These are phyloP conservation scores for Annulohypoxylon maeteangense DNA, from an alignment of 495 filamentous ascomycete genomes.

Conservation along the genomic window DNA sequence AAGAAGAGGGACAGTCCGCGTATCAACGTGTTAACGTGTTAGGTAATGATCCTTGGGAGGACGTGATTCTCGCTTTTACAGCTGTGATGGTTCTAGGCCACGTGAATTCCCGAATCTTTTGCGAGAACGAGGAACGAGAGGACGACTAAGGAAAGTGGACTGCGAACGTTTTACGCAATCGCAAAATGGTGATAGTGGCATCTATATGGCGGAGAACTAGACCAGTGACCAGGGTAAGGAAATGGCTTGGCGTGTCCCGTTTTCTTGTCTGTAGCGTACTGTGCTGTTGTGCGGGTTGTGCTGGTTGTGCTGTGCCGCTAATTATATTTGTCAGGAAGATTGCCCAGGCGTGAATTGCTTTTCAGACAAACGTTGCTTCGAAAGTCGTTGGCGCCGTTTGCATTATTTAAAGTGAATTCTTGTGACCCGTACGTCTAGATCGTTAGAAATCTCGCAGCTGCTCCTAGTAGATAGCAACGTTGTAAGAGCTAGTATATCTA, in stretches of 20 bases:
- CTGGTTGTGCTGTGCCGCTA: not conserved
- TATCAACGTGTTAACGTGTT: not conserved
- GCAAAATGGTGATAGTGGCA: slow-evolving; percentile 4
- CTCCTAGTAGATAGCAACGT: slow-evolving; percentile 15
- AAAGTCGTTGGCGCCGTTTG: not conserved
- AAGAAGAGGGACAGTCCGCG: slow-evolving; percentile 21
- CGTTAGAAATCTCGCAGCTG: not conserved
- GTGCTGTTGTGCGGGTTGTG: too few relatives aligned
- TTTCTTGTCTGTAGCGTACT: not conserved
- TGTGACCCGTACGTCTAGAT: slow-evolving; percentile 4
- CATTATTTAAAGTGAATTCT: slow-evolving; percentile 2
- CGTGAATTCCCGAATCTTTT: slow-evolving; percentile 3
- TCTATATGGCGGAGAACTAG: slow-evolving; percentile 3
- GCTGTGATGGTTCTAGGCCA: slow-evolving; percentile 23
- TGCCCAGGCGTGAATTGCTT: slow-evolving; percentile 9
- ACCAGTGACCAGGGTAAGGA: not conserved
- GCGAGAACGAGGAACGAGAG: not conserved
- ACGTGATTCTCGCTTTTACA: slow-evolving; percentile 11
- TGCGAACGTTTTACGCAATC: slow-evolving; percentile 25
- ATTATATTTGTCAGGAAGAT: slow-evolving; percentile 3
- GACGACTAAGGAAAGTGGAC: slow-evolving; percentile 9
- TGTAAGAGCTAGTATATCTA: slow-evolving; percentile 24
- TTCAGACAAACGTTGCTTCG: slow-evolving; percentile 9
- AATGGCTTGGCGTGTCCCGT: slow-evolving; percentile 10
- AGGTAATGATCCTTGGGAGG: not conserved